These are phyloP conservation scores for Aciculosporium take DNA, from an alignment of 2,329 filamentous ascomycete species.

Conservation along the genomic window DNA sequence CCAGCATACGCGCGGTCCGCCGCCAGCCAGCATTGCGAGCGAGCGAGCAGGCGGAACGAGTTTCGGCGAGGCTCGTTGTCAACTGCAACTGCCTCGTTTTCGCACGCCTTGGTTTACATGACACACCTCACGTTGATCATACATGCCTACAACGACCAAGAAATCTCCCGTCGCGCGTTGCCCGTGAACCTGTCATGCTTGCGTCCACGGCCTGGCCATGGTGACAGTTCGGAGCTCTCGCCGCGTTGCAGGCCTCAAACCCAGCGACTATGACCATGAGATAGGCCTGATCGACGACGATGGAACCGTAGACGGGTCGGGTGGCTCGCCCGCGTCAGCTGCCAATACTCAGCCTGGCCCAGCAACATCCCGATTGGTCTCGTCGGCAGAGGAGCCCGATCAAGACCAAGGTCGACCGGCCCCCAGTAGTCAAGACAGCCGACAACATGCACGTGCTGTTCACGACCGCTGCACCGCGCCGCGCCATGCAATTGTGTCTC, in stretches of 20 bases:
- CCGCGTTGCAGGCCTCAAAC: conserved; percentile 39
- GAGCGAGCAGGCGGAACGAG: too few species aligned
- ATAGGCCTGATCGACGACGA: conserved; percentile 52
- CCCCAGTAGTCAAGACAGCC: not conserved
- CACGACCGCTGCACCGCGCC: not conserved
- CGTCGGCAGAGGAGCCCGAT: conserved; percentile 3
- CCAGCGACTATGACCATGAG: conserved; percentile 54
- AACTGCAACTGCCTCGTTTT: not conserved
- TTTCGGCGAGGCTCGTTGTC: not conserved
- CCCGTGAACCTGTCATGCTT: conserved; percentile 9
- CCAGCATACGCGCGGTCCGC: not conserved
- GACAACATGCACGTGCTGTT: not conserved
- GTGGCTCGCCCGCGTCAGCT: conserved; percentile 9
- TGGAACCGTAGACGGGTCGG: conserved; percentile 9
- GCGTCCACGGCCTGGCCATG: conserved; percentile 13
- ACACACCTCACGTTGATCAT: not conserved
- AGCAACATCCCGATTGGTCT: conserved; percentile 8
- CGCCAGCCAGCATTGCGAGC: not conserved
- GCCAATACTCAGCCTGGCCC: conserved; percentile 1
- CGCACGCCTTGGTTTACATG: not conserved
- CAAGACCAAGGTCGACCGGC: not conserved
- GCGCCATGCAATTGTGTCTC: not conserved
- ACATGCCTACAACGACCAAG: not conserved
- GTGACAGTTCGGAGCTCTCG: conserved; percentile 34
- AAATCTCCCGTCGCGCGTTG: not conserved